Evolutionary conservation across 768 basidiomycete genomes (phyloP), one percentile per base, ranked within the genome.

Genomic region (Hemileccinum rubropunctum): DNA sequence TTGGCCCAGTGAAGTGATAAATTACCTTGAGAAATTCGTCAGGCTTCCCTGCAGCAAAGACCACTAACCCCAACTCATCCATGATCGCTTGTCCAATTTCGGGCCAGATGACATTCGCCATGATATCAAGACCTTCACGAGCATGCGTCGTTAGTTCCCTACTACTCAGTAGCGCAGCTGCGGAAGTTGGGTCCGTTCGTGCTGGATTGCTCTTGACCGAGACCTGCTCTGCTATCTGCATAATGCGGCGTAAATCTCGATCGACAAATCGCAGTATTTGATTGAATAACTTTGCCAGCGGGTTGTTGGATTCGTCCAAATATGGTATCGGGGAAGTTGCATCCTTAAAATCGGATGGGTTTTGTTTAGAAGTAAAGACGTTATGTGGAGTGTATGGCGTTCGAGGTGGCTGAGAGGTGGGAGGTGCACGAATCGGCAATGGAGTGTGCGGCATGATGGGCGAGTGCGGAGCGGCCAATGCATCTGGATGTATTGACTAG

Each of bases 21-120:
- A 78, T 47, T 50, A 94, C 95, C 75, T 84, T 86, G 45, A 91
- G 82, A 66, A 98, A 91, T 47, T 95, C 91, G 45, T 87, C 83
- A 11, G 97, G 93, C 47, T 87, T 80, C 13, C 97, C 97, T 3
- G 86, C 88, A n/a, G 95, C 84, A 66, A 98, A 99, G 2, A 98
- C 80, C 8, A 83, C 70, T 18, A 70, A 71, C 1, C 95, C 95
- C 37, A 98, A 71, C 62, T 95, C 91, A 52, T 86, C 83, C 76
- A 90, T 85, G 42, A 99, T 81, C 0, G 89, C 79, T 36, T 76
- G 73, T 2, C 84, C 88, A 17, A 95, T 69, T 68, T 95, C 92
- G 10, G 84, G 84, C 89, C 93, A 95, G 5, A 98, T 74, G 9
- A 95, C 88, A 58, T 90, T 87, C 0, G 86, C 82, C 74, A 98